Evolutionary conservation across 2,329 filamentous ascomycete species (phyloP).

Genomic region (Verticillium alfalfae): DNA sequence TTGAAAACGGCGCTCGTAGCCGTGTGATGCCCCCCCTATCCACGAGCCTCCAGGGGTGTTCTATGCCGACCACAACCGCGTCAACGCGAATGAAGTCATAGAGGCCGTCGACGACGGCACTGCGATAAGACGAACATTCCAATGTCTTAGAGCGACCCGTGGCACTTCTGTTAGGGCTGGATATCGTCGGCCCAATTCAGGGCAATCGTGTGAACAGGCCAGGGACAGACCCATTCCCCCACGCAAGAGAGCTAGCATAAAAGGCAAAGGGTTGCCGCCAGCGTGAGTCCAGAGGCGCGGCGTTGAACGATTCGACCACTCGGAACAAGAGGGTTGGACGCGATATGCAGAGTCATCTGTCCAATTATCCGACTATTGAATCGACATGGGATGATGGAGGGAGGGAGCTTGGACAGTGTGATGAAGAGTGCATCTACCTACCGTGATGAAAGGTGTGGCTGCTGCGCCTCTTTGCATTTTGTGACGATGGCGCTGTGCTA

Average conservation of each 20-base stretch:
- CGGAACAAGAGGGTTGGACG: conserved; percentile 1
- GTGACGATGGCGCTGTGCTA: neutral
- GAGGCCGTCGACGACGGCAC: neutral
- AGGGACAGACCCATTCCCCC: neutral
- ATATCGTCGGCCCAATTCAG: neutral
- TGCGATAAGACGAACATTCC: neutral
- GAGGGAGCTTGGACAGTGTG: neutral
- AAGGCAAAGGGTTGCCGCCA: neutral
- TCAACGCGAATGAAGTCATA: neutral
- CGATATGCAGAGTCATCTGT: neutral
- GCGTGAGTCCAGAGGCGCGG: neutral
- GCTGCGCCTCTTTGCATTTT: neutral
- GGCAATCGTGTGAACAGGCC: neutral
- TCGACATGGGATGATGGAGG: neutral
- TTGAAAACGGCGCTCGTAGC: neutral
- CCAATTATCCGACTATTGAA: neutral
- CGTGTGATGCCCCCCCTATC: neutral
- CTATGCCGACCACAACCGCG: neutral
- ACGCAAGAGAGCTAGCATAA: neutral
- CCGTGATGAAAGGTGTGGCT: neutral
- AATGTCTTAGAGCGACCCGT: neutral
- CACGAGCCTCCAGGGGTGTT: neutral
- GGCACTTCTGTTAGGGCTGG: neutral
- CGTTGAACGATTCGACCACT: neutral
- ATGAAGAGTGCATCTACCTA: neutral